Conservation (phyloP, 345 rosid species). For the Hibiscus syriacus region DNA sequence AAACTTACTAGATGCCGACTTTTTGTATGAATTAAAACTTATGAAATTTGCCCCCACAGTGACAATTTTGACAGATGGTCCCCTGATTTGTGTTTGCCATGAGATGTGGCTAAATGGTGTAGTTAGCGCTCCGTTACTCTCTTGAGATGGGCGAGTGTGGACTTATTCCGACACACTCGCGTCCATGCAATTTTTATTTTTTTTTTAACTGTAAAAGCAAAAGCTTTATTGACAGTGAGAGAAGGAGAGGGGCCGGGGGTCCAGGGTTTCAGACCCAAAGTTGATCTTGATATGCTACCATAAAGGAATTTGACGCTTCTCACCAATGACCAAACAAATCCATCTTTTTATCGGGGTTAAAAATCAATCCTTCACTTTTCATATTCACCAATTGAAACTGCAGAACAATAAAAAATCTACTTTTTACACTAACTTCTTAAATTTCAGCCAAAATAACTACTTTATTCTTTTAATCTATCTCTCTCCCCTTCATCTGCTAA, state of each 20-base stretch:
- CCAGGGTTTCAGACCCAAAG: no score
- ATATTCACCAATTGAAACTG: no score
- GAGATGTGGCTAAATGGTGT: background rate
- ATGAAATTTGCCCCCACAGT: background rate
- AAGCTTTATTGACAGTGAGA: background rate
- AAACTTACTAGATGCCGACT: no score
- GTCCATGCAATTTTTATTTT: slow-evolving; percentile 6
- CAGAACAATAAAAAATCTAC: no score
- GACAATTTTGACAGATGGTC: background rate
- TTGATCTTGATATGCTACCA: slow-evolving; percentile 33
- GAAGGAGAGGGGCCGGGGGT: background rate
- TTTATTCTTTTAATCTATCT: slow-evolving; percentile 10
- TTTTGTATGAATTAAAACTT: background rate
- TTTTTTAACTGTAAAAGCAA: slow-evolving; percentile 1
- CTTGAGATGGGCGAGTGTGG: slow-evolving; percentile 14
- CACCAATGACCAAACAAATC: background rate
- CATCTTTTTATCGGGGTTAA: background rate
- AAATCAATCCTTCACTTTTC: background rate
- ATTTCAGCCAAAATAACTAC: background rate
- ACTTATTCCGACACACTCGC: slow-evolving; percentile 14
- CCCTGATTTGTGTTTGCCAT: background rate
- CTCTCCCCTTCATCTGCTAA: slow-evolving; percentile 32
- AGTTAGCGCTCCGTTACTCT: background rate
- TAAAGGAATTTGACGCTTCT: slow-evolving; percentile 6
- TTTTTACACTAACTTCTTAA: background rate